Evolutionary conservation across 108 stramenopile species (phyloP).

Genomic region (Ochromonas danica): DNA sequence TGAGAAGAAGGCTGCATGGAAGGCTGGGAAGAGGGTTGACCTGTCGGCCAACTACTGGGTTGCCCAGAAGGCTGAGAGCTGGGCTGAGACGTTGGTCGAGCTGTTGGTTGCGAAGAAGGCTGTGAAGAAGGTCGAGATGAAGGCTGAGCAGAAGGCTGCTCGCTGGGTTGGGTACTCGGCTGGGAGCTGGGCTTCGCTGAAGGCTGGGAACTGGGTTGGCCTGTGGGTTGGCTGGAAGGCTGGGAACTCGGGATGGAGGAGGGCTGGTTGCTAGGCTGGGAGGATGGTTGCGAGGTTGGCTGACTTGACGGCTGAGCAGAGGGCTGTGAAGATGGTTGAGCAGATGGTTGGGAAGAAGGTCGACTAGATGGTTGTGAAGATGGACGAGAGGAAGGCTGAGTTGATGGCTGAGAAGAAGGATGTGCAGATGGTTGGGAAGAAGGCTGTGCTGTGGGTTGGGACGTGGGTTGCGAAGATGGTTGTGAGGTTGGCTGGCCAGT

Average conservation of each 20-base stretch:
- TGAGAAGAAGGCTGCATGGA: too few species aligned
- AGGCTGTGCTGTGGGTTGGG: background rate
- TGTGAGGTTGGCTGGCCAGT: background rate
- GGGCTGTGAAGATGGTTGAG: conserved; percentile 14
- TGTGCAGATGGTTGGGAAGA: background rate
- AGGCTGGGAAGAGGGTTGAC: too few species aligned
- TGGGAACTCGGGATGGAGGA: background rate
- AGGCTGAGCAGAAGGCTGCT: background rate
- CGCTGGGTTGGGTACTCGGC: background rate
- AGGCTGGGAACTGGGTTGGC: background rate
- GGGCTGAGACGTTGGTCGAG: background rate
- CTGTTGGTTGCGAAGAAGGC: background rate
- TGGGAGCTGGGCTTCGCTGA: background rate
- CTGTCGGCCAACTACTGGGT: too few species aligned
- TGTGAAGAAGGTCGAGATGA: background rate
- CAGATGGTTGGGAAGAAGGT: background rate
- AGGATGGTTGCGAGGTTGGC: conserved; percentile 5
- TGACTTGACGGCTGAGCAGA: conserved; percentile 2
- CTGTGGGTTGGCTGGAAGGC: background rate
- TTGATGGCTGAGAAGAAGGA: background rate
- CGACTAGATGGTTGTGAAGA: background rate
- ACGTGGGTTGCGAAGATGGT: background rate
- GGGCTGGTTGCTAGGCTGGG: background rate
- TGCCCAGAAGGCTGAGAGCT: too few species aligned
- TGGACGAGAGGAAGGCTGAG: background rate